Conservation (phyloP, 805 yeast genomes). For the Candida hispaniensis region DNA sequence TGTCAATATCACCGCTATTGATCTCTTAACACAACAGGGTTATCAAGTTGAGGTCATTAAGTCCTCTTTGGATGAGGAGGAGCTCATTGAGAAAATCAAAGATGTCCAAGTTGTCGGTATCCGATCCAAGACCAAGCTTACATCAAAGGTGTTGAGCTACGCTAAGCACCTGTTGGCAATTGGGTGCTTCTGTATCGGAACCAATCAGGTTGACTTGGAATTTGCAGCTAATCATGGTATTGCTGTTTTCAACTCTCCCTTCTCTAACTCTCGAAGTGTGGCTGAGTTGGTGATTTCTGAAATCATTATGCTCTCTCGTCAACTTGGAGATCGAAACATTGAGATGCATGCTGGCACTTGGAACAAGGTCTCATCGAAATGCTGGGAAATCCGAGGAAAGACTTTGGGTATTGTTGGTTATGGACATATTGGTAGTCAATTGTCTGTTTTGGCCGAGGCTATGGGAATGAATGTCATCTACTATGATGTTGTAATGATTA, state of each 20-base stretch:
- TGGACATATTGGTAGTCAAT: constrained; percentile 97
- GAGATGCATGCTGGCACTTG: constrained; percentile 95
- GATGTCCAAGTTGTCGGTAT: constrained; percentile 96
- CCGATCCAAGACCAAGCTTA: constrained; percentile 90
- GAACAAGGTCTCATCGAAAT: constrained; percentile 89
- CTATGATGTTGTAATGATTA: constrained; percentile 84
- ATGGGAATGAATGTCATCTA: constrained; percentile 95
- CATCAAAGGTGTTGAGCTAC: constrained; percentile 63
- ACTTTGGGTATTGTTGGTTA: constrained; percentile 95
- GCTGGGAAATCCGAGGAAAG: constrained; percentile 99
- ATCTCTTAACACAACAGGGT: constrained; percentile 78
- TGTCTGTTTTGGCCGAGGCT: constrained; percentile 92
- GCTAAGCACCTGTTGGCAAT: constrained; percentile 83
- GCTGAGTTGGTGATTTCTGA: constrained; percentile 97
- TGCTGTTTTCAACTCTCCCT: constrained; percentile 97
- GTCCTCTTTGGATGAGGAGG: constrained; percentile 82
- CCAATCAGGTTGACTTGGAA: constrained; percentile 91
- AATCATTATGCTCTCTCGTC: constrained; percentile 88
- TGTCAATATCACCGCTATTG: constrained; percentile 85
- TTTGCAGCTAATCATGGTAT: constrained; percentile 87
- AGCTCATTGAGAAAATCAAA: constrained; percentile 83
- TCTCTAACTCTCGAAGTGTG: constrained; percentile 95
- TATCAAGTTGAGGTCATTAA: constrained; percentile 94
- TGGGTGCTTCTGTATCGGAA: constrained; percentile 99
- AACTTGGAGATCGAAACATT: constrained; percentile 89